Evolutionary conservation across 169 alveolate species (phyloP).

Genomic region (Blepharisma undulans): DNA sequence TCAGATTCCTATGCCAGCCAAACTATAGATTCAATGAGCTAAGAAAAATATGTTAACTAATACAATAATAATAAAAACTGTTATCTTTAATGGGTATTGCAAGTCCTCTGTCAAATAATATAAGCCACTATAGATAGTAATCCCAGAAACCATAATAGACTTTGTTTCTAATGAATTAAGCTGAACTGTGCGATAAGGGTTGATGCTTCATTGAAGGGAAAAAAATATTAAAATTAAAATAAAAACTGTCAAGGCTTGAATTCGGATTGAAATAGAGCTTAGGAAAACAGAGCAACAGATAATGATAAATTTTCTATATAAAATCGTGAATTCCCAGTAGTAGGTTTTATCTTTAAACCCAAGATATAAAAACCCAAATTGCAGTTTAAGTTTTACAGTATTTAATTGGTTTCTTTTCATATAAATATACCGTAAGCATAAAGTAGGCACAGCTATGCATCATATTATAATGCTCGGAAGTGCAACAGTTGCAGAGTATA

Average conservation of each 20-base stretch:
- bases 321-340: conserved; percentile 60
- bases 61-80: too few species aligned
- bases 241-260: conserved; percentile 51
- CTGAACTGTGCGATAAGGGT: conserved; percentile 37
- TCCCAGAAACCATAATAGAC: conserved; percentile 34
- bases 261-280: conserved; percentile 1
- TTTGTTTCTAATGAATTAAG: conserved; percentile 47
- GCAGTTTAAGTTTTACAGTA: neutral
- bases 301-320: conserved; percentile 46
- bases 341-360: conserved; percentile 49
- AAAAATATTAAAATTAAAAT: conserved; percentile 32
- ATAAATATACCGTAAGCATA: conserved; percentile 21
- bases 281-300: conserved; percentile 43
- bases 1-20: too few species aligned
- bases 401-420: conserved; percentile 29
- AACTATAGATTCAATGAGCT: too few species aligned
- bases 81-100: too few species aligned
- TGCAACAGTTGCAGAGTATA: conserved; percentile 38
- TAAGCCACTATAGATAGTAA: conserved; percentile 56
- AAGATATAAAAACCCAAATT: conserved; percentile 47
- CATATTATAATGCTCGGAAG: conserved; percentile 53
- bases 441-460: conserved; percentile 55
- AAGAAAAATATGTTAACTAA: too few species aligned
- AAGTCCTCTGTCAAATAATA: conserved; percentile 31
- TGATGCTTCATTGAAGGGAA: conserved; percentile 21